Evolutionary conservation across 2,329 filamentous ascomycete genomes (phyloP), one percentile per base, ranked within the genome.

Genomic region (Hansfordia pulvinata): DNA sequence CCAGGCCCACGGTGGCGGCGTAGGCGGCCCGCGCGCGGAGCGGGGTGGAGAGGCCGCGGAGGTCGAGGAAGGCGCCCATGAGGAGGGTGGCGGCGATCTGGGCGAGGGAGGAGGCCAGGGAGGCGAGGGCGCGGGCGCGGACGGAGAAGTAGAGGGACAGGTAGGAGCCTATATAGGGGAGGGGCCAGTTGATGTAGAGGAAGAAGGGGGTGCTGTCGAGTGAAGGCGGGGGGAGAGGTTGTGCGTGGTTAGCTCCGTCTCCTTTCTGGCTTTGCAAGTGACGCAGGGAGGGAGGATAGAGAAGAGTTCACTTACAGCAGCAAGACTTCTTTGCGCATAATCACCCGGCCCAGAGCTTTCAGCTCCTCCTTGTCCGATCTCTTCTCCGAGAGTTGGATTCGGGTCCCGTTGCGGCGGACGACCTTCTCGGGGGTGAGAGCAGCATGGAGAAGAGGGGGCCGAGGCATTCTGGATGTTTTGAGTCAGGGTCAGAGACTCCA

Each of bases 51-150:
- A 42, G 23, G 3, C 30, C 19, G 19, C 30, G 37, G 30, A 37
- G 47, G 31, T 47, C 42, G 2, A 47, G 33, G 25, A 46, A 44
- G 10, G 35, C 33, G 2, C 43, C 38, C n/a, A 45, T 34, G 4
- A 44, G 19, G 7, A 32, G 23, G 10, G 38, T 44, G 3, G 39
- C 37, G 4, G 37, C 12, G 8, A 49, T 38, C 18, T 42, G 40
- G 2, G 36, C 37, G 4, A 49, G 29, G 9, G 41, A 40, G 2
- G 41, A 40, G 7, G 44, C 27, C 9, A 44, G 26, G 1, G 34
- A 42, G 3, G 32, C 37, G 9, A 38, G 31, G 2, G 39, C 41
- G 2, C 35, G 32, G 3, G 35, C 29, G 8, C 35, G 32, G 3
- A 43, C 30, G 1, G 31, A 35, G 23, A 42, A 42, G 17, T 39